Percentiles rank a stretch among this genome's conserved stretches.
Evolutionary conservation across 768 basidiomycete species (phyloP).

Genomic region (Termitomyces sp.): DNA sequence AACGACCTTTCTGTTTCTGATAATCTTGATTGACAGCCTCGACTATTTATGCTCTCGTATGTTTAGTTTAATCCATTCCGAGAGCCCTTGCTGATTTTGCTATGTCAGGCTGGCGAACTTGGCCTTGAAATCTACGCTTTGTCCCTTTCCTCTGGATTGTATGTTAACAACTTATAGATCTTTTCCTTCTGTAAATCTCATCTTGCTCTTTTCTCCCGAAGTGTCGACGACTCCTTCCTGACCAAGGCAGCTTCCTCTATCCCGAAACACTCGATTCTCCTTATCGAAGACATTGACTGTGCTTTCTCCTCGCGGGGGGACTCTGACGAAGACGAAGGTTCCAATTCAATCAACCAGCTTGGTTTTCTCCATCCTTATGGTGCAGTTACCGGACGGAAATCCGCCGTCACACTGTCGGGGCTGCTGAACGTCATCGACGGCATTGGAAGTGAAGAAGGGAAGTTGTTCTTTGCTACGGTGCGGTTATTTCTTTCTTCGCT

Average conservation of each 20-base stretch:
- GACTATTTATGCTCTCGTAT: constrained; percentile 49
- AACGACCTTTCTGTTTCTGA: constrained; percentile 14
- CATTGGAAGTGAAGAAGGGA: constrained; percentile 57
- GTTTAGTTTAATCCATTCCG: not conserved
- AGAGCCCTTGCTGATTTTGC: not conserved
- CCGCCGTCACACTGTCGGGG: constrained; percentile 46
- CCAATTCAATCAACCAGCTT: not conserved
- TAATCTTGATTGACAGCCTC: constrained; percentile 39
- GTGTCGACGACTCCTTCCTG: constrained; percentile 47
- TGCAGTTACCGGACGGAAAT: constrained; percentile 12
- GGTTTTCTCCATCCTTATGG: constrained; percentile 8
- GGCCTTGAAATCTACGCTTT: constrained; percentile 79
- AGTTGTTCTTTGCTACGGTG: constrained; percentile 56
- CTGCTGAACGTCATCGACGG: constrained; percentile 58
- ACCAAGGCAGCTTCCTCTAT: constrained; percentile 39
- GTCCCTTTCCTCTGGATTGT: constrained; percentile 46
- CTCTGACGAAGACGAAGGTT: constrained; percentile 20
- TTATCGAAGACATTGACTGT: constrained; percentile 61
- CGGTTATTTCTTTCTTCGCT: constrained; percentile 9
- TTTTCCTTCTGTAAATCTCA: not conserved
- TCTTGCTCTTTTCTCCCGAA: constrained; percentile 11
- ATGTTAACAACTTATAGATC: constrained; percentile 9
- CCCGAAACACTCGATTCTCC: constrained; percentile 48
- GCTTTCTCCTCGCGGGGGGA: constrained; percentile 48
- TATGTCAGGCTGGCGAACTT: constrained; percentile 50